Evolutionary conservation across 805 yeast species (phyloP), one percentile per base, ranked within the genome.

Genomic region (Jamesozyma jinghongensis): DNA sequence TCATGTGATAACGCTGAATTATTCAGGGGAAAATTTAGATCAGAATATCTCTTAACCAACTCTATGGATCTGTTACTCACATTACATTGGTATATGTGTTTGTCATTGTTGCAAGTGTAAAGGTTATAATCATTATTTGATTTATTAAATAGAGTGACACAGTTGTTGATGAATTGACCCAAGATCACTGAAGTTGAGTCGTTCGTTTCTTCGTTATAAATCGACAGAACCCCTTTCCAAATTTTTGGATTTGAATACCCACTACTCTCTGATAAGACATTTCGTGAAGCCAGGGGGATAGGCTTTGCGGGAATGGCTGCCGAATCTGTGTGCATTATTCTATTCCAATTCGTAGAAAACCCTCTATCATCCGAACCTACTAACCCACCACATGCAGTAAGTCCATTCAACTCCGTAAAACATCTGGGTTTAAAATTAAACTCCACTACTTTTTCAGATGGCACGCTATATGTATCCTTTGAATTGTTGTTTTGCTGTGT

Each of bases 131-230:
- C 67, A 10, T 65, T 57, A 18, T 68, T 65, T 3, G 73, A 55
- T 12, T 58, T 45, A 41, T 67, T 70, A 53, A 73, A 65, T 20
- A 81, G 53, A 0, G 78, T 63, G 22, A 86, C 94, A 37, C 85
- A 76, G 60, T 87, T 87, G 59, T 86, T 87, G 51, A 88, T 86
- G 63, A 79, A 76, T 27, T 82, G 82, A 0, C 97, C 96, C 40
- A 86, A 63, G 40, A 74, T 74, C 20, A 75, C 68, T 2, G 80
- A 73, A 34, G 68, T 61, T 5, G 70, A 63, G 5, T 61, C 55
- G n/a, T 68, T 68, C 10, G 75, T 69, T 4, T 67, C 67, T 19
- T 74, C 71, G 43, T 74, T 72, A 55, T 71, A 69, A 3, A 60
- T 33, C 2, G 61, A 57, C 8, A 60, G 28, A 6, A 59, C 49